Base-by-base conservation (phyloP, 202 grass and related monocot genomes). In the Digitaria exilis region DNA sequence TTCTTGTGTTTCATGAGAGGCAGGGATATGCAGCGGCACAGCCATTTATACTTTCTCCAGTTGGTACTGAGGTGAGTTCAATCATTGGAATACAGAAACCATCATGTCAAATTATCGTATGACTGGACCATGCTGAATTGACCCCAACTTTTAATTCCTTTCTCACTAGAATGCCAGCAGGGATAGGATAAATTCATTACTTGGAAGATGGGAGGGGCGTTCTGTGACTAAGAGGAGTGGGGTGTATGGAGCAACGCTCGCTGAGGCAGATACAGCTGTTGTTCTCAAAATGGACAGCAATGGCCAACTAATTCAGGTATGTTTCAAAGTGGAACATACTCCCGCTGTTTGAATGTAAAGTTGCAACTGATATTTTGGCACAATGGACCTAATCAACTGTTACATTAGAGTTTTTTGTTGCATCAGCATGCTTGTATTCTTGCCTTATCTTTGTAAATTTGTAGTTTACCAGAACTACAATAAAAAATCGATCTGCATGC, bases 191-290 rank as follows among this genome's bases (percentile, higher is more conserved):
- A 85, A 51, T 93, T 60, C 85, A 10, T 75, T 93, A 75, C 69
- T 95, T 52, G 96, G 96, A 76, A 84, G 85, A 80, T 98, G 96
- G 92, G 85, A 93, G 71, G 96, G 96, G 17, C 91, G 69, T 87
- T 95, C 96, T 77, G 73, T 98, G 49, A 98, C 93, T 7, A 98
- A 94, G 63, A 76, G 96, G 72, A 95, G 92, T 10, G 96, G 96
- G 49, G 87, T 98, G 42, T 98, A 98, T 85, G 96, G 96, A 81
- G 85, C 96, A 62, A 98, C 91, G 0, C 80, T 93, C 55, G 35
- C 75, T 76, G 84, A 98, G 56, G 96, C 89, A 67, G 74, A 94
- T 82, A 98, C 89, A 26, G 65, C 83, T 68, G 58, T 85, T 87
- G 50, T 89, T 45, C 91, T 98, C 61, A 82, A 96, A 75, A 90